These are phyloP conservation scores for Pisolithus thermaeus DNA, from an alignment of 1,284 basidiomycete genomes.

Conservation along the genomic window DNA sequence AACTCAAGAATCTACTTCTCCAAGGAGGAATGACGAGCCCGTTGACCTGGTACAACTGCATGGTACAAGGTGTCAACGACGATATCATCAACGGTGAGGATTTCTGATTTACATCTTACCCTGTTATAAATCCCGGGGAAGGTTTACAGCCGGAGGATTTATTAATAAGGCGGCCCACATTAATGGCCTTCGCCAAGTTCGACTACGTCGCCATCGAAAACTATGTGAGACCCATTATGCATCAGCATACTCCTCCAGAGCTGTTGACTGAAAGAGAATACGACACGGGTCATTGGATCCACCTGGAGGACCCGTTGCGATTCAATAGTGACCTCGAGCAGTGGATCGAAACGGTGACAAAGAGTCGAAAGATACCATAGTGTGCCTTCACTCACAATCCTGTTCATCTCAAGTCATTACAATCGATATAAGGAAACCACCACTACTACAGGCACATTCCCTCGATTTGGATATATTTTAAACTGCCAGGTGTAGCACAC, in stretches of 20 bases:
- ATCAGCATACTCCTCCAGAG: conserved; percentile 21
- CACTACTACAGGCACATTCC: neutral
- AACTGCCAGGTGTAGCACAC: conserved; percentile 7
- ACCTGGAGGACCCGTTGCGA: conserved; percentile 23
- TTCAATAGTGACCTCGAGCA: conserved; percentile 27
- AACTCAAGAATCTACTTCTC: conserved; percentile 16
- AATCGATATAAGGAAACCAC: neutral
- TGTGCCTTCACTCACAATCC: neutral
- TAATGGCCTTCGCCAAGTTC: conserved; percentile 26
- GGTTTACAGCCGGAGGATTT: conserved; percentile 19
- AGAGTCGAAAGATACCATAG: neutral
- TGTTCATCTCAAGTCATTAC: too few species aligned
- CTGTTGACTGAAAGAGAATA: conserved; percentile 23
- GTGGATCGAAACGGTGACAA: conserved; percentile 16
- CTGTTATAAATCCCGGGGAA: conserved; percentile 5
- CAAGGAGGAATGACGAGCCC: conserved; percentile 26
- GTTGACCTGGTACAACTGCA: conserved; percentile 26
- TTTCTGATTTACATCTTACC: neutral
- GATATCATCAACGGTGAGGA: conserved; percentile 16
- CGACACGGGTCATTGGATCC: conserved; percentile 28
- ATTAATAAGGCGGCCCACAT: conserved; percentile 24
- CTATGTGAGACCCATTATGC: conserved; percentile 17
- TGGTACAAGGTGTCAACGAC: conserved; percentile 22
- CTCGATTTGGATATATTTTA: neutral
- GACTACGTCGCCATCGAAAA: conserved; percentile 24